A percentile compares a stretch with the other conserved stretches of the same genome.
Conservation (phyloP, 2,329 filamentous ascomycete species). For the Penicillium sp. region DNA sequence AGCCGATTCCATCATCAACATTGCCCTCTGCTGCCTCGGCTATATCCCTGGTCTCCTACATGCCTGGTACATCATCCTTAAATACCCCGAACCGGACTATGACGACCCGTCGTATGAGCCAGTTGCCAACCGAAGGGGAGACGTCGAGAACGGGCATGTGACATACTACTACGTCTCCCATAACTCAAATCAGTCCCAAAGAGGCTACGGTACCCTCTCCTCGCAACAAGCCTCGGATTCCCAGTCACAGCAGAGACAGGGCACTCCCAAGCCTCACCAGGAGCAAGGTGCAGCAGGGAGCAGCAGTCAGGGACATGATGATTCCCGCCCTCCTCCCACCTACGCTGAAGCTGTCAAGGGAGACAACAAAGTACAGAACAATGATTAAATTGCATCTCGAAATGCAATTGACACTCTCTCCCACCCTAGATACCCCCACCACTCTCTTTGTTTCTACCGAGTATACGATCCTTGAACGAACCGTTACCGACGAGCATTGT, state of each 20-base stretch:
- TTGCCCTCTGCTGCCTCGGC: slow-evolving; percentile 81
- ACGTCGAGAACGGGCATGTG: slow-evolving; percentile 56
- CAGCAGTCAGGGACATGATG: slow-evolving; percentile 41
- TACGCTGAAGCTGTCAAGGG: slow-evolving; percentile 90
- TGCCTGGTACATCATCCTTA: slow-evolving; percentile 96
- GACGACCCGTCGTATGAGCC: slow-evolving; percentile 67
- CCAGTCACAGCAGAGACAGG: slow-evolving; percentile 19
- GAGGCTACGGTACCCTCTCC: slow-evolving; percentile 48
- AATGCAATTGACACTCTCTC: neutral
- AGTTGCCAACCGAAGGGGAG: slow-evolving; percentile 51
- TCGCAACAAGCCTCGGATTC: slow-evolving; percentile 29
- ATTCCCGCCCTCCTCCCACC: slow-evolving; percentile 68
- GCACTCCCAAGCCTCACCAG: slow-evolving; percentile 30
- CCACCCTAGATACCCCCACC: slow-evolving; percentile 4
- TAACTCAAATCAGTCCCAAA: slow-evolving; percentile 38
- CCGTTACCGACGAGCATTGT: neutral
- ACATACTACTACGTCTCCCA: slow-evolving; percentile 78
- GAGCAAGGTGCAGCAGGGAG: slow-evolving; percentile 32
- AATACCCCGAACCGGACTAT: slow-evolving; percentile 76
- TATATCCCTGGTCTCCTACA: slow-evolving; percentile 88
- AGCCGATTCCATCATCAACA: slow-evolving; percentile 91
- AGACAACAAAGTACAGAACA: slow-evolving; percentile 85
- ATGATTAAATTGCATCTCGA: slow-evolving; percentile 52
- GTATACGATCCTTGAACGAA: slow-evolving; percentile 1
- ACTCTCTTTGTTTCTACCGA: neutral